These are phyloP conservation scores for Solanum hybrid DNA, from an alignment of 305 asterid species.

Conservation along the genomic window DNA sequence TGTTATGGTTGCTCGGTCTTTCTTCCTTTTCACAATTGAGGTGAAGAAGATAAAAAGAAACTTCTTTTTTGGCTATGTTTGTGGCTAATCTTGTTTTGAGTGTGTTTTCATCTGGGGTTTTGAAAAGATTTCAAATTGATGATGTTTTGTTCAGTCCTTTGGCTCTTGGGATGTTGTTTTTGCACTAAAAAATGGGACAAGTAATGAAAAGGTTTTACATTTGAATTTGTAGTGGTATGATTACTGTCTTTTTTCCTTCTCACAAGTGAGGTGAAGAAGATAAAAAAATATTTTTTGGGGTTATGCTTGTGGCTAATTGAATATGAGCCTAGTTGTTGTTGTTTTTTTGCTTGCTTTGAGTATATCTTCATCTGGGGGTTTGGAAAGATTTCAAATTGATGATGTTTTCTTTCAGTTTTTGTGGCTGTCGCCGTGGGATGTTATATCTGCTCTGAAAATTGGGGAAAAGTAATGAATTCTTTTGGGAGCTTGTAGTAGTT, in stretches of 20 bases:
- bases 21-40: background rate
- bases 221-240: background rate
- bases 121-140: background rate
- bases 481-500: background rate
- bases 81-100: background rate
- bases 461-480: background rate
- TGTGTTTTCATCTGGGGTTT: background rate
- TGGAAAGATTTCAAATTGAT: background rate
- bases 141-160: background rate
- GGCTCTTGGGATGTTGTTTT: background rate
- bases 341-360: background rate
- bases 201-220: background rate
- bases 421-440: background rate
- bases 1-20: background rate
- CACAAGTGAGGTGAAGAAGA: background rate
- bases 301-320: background rate
- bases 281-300: background rate
- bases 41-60: background rate
- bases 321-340: background rate
- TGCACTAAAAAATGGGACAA: background rate
- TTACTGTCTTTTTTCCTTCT: background rate
- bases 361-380: background rate
- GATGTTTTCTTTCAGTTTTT: background rate
- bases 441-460: background rate
- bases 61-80: background rate